Base-by-base conservation (phyloP, 2,329 filamentous ascomycete species). In the Epichloe brachyelytri region DNA sequence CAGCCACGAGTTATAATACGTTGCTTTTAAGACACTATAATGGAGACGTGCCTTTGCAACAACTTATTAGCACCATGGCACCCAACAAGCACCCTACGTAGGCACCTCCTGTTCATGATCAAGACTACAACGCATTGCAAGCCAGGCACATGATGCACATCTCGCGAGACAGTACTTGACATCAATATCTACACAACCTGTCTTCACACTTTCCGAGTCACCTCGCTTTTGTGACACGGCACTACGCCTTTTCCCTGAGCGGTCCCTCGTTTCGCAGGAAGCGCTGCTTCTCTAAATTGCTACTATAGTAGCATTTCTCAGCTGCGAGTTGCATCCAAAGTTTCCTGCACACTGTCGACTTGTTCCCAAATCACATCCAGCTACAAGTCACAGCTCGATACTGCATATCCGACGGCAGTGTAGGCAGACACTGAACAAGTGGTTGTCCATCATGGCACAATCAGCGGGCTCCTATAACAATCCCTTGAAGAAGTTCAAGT, bases 401-500 rank as follows among this genome's bases (percentile, higher is more conserved):
- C 43, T 36, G 30, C 22, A 30, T 41, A 30, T 43, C 34, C 38
- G n/a, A 48, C 40, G 39, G n/a, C 38, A 41, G 22, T 44, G 41
- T 44, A 15, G 34, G 17, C 34, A 15, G 46, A 47, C 40, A 30
- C 17, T 33, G 17, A 37, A 22, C 3, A 14, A 40, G 22, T 33
- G 17, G 37, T 38, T 22, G 36, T 19, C 45, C 46, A 80, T 67
- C 67, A 95, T 95, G 90, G 87, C 90, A 70, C 82, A 88, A 72
- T 70, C 75, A 56, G 83, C 83, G 65, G 87, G 86, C 70, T 88
- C 87, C 58, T 98, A 97, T 78, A 96, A 94, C 70, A 97, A 97
- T 77, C 93, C 93, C 64, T 77, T 98, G 74, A 98, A 98, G 86
- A 98, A 98, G 73, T 98, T 97, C 85, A 98, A 98, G 90, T 96